Conservation (phyloP, 2,329 filamentous ascomycete genomes). For the Cercospora sp. region DNA sequence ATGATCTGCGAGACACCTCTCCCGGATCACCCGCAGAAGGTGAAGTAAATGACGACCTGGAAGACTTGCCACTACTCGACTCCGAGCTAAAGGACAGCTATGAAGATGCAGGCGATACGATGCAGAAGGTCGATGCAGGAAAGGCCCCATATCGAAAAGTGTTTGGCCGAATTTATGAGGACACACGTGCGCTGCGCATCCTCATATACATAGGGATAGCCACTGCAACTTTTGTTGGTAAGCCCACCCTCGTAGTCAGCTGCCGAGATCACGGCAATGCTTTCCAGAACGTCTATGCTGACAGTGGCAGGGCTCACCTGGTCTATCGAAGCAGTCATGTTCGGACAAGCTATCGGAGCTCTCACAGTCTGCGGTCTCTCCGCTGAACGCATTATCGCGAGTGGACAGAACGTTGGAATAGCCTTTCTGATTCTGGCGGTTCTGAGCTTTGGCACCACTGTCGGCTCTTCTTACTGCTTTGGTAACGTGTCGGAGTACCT, state of each 20-base stretch:
- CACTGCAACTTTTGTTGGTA: constrained; percentile 7
- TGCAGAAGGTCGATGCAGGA: not conserved
- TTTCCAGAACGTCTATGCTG: not conserved
- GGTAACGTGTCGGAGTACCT: constrained; percentile 63
- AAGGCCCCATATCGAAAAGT: not conserved
- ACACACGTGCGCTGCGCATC: not conserved
- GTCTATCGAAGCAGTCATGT: constrained; percentile 54
- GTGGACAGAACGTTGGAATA: constrained; percentile 58
- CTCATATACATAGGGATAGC: not conserved
- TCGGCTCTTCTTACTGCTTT: constrained; percentile 59
- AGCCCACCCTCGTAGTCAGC: not conserved
- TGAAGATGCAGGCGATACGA: not conserved
- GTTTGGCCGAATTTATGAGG: not conserved
- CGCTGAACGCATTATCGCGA: constrained; percentile 51
- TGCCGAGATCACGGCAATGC: not conserved
- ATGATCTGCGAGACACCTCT: not conserved
- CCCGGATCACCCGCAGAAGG: not conserved
- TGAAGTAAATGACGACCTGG: constrained; percentile 5
- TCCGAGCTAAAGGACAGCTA: constrained; percentile 1
- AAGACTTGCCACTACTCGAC: constrained; percentile 1
- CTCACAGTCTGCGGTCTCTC: constrained; percentile 54
- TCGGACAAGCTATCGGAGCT: constrained; percentile 58
- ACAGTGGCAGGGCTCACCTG: not conserved
- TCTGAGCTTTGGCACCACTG: constrained; percentile 61
- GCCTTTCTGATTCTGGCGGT: constrained; percentile 62